phyloP scores from a whole-genome alignment of 768 basidiomycete genomes.

The Collybia sp. region DNA sequence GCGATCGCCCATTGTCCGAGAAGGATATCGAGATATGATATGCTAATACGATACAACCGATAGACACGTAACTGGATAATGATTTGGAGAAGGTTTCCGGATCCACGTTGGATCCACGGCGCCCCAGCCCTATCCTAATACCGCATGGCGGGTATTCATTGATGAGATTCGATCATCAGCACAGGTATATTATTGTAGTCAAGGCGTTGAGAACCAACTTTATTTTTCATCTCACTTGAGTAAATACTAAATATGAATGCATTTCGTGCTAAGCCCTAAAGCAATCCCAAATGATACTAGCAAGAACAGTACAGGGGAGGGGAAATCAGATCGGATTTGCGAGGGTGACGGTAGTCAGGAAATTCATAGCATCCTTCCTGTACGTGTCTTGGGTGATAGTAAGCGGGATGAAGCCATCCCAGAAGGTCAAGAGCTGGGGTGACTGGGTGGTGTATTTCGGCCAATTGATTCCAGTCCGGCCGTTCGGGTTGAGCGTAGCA shows the following conservation, averaged over 20 bases:
- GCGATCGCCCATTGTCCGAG: conserved; percentile 16
- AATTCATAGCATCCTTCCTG: conserved; percentile 31
- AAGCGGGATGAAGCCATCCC: conserved; percentile 27
- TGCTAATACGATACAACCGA: not conserved
- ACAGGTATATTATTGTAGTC: too few species aligned
- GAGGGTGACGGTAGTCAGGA: conserved; percentile 26
- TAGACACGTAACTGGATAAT: not conserved
- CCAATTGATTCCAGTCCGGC: conserved; percentile 30
- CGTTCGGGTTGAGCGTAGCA: conserved; percentile 40
- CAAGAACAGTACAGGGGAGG: too few species aligned
- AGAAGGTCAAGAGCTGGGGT: conserved; percentile 34
- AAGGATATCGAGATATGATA: conserved; percentile 4
- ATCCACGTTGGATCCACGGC: too few species aligned
- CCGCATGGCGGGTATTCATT: too few species aligned
- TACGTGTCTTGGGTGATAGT: conserved; percentile 38
- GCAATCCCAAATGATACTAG: conserved; percentile 1
- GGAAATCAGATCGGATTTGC: conserved; percentile 21
- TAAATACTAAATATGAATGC: too few species aligned
- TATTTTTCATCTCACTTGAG: too few species aligned
- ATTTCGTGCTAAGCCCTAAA: not conserved
- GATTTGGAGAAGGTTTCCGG: too few species aligned
- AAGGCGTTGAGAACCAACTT: too few species aligned
- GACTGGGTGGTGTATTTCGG: conserved; percentile 32
- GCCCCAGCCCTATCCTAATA: too few species aligned
- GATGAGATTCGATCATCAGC: too few species aligned